Conservation (phyloP, 352 stramenopile genomes). For the Pythium diclinum region DNA sequence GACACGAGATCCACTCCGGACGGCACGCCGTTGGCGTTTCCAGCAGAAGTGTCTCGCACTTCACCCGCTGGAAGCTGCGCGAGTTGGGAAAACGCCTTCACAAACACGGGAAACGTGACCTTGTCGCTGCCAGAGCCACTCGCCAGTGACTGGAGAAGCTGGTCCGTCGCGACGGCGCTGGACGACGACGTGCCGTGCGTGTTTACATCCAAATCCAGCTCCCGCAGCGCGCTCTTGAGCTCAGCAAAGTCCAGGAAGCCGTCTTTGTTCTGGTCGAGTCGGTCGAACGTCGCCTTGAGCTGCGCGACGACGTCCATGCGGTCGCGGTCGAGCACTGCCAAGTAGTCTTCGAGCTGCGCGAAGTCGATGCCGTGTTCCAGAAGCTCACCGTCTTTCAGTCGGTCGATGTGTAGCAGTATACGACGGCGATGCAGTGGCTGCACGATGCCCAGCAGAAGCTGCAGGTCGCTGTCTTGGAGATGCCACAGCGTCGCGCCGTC, state of each 20-base stretch:
- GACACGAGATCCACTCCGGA: slow-evolving; percentile 34
- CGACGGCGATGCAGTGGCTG: slow-evolving; percentile 58
- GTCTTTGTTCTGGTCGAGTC: slow-evolving; percentile 55
- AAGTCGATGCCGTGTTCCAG: slow-evolving; percentile 62
- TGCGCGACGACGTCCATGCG: slow-evolving; percentile 58
- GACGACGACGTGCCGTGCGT: slow-evolving; percentile 28
- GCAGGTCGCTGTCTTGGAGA: slow-evolving; percentile 54
- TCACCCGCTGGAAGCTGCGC: slow-evolving; percentile 43
- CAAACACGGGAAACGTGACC: slow-evolving; percentile 56
- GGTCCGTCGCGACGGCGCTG: slow-evolving; percentile 19
- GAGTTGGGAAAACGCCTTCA: slow-evolving; percentile 50
- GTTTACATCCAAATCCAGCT: slow-evolving; percentile 25
- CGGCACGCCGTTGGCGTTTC: slow-evolving; percentile 21
- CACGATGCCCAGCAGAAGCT: slow-evolving; percentile 56
- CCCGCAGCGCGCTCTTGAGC: slow-evolving; percentile 39
- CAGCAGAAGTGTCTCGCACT: not conserved
- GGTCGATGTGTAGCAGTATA: slow-evolving; percentile 55
- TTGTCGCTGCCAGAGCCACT: slow-evolving; percentile 23
- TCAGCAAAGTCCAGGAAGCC: slow-evolving; percentile 53
- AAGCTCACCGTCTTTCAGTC: slow-evolving; percentile 57
- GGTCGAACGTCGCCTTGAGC: slow-evolving; percentile 71
- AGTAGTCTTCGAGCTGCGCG: slow-evolving; percentile 68
- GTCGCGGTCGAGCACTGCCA: slow-evolving; percentile 66
- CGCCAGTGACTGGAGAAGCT: slow-evolving; percentile 27
- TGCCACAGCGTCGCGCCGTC: slow-evolving; percentile 67